phyloP scores from a whole-genome alignment of 1,139 yeast species.

The Diutina rugosa region DNA sequence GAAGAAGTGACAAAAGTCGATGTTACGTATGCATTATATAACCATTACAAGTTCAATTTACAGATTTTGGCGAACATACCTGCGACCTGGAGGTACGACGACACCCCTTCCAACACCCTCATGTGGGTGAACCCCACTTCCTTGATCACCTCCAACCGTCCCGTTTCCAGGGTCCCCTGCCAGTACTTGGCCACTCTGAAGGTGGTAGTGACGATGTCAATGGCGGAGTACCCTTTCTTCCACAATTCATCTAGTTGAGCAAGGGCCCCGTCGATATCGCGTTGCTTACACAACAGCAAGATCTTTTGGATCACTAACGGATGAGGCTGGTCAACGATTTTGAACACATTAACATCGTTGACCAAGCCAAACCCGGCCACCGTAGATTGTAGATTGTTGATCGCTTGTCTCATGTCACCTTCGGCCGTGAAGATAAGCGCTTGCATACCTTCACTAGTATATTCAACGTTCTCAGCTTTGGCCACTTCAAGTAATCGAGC shows the following conservation, averaged over 20 bases:
- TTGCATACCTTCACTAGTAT: slow-evolving; percentile 81
- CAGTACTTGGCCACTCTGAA: slow-evolving; percentile 78
- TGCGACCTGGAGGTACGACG: slow-evolving; percentile 72
- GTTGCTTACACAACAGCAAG: slow-evolving; percentile 38
- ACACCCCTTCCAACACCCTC: slow-evolving; percentile 88
- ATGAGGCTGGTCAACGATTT: slow-evolving; percentile 94
- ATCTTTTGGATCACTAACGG: slow-evolving; percentile 76
- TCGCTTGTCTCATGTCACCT: slow-evolving; percentile 98
- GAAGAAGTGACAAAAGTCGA: background rate
- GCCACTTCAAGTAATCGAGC: slow-evolving; percentile 64
- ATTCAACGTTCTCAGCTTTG: slow-evolving; percentile 58
- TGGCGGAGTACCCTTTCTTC: slow-evolving; percentile 87
- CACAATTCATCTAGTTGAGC: slow-evolving; percentile 57
- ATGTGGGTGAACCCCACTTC: slow-evolving; percentile 86
- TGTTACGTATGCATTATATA: background rate
- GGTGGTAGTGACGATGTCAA: slow-evolving; percentile 83
- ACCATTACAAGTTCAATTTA: background rate
- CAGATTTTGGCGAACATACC: slow-evolving; percentile 66
- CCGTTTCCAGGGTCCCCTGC: slow-evolving; percentile 51
- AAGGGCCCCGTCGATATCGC: slow-evolving; percentile 56
- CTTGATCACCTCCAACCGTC: slow-evolving; percentile 62
- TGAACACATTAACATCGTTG: slow-evolving; percentile 82
- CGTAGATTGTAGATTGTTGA: slow-evolving; percentile 86
- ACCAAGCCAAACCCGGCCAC: slow-evolving; percentile 90
- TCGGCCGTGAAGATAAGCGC: slow-evolving; percentile 95